Conservation (phyloP, 306 rosid genomes). For the Cucumis sativus region DNA sequence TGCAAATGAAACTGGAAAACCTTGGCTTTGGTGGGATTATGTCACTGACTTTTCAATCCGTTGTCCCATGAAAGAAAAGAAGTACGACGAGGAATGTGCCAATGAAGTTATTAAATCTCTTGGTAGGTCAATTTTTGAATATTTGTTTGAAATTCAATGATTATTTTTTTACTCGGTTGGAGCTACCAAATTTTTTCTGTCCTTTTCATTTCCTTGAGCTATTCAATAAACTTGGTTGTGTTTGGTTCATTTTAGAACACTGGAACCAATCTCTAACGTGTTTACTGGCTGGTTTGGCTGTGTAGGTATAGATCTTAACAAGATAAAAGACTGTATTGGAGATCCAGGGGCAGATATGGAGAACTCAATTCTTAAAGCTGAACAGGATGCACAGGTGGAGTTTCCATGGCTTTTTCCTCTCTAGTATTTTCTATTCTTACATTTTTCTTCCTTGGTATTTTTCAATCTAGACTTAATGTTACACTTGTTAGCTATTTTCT, state of each 20-base stretch:
- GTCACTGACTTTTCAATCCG: conserved; percentile 88
- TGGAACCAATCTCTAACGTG: neutral
- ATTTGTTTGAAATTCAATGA: neutral
- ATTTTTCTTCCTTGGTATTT: neutral
- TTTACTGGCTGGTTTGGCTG: conserved; percentile 13
- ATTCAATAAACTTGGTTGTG: neutral
- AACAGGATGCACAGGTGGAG: conserved; percentile 79
- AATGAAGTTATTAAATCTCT: conserved; percentile 71
- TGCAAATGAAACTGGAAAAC: conserved; percentile 84
- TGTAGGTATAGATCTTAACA: conserved; percentile 53
- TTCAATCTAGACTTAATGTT: conserved; percentile 8
- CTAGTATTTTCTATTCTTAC: neutral
- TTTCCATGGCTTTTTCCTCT: conserved; percentile 1
- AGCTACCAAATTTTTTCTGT: neutral
- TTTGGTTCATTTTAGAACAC: neutral
- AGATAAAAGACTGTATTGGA: conserved; percentile 73
- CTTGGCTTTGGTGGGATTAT: conserved; percentile 99
- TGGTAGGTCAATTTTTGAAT: conserved; percentile 38
- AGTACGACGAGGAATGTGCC: conserved; percentile 64
- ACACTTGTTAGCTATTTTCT: conserved; percentile 9
- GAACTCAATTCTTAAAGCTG: conserved; percentile 70
- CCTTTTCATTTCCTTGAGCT: neutral
- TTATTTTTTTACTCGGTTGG: neutral
- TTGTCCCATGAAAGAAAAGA: conserved; percentile 77
- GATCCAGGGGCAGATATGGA: conserved; percentile 57